Percentiles rank a stretch among this genome's conserved stretches.
These are phyloP conservation scores for Phytophthora tubulina DNA, from an alignment of 352 stramenopile genomes.

Conservation along the genomic window DNA sequence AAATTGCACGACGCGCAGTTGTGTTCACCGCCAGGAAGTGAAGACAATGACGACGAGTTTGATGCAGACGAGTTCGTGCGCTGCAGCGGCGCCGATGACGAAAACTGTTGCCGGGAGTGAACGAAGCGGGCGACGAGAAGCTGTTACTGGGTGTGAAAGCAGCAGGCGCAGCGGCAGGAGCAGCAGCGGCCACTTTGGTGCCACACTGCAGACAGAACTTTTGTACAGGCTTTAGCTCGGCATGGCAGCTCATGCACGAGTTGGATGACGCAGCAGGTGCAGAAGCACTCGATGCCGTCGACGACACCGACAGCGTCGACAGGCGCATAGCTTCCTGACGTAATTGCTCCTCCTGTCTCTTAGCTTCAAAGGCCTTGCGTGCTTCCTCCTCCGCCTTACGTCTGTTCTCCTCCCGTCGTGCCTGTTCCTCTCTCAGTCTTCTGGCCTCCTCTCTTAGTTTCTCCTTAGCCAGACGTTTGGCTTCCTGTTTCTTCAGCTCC, in stretches of 20 bases:
- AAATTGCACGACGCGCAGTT: slow-evolving; percentile 59
- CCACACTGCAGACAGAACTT: slow-evolving; percentile 83
- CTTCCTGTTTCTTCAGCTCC: slow-evolving; percentile 69
- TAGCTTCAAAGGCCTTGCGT: slow-evolving; percentile 69
- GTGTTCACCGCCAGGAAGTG: slow-evolving; percentile 30
- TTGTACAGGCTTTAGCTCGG: slow-evolving; percentile 44
- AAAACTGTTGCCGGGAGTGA: slow-evolving; percentile 28
- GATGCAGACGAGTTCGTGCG: slow-evolving; percentile 38
- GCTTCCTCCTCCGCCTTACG: slow-evolving; percentile 66
- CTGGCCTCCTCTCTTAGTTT: slow-evolving; percentile 58
- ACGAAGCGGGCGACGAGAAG: slow-evolving; percentile 26
- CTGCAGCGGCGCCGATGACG: slow-evolving; percentile 25
- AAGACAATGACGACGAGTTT: slow-evolving; percentile 43
- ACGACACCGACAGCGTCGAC: slow-evolving; percentile 42
- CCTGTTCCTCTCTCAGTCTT: slow-evolving; percentile 65
- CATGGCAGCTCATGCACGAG: slow-evolving; percentile 36
- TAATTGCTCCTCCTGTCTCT: slow-evolving; percentile 69
- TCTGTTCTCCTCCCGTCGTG: slow-evolving; percentile 71
- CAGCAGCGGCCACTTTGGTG: slow-evolving; percentile 42
- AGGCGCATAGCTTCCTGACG: slow-evolving; percentile 63
- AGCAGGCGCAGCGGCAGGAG: not conserved
- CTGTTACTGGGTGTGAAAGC: slow-evolving; percentile 29
- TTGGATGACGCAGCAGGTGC: slow-evolving; percentile 21
- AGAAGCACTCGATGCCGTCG: slow-evolving; percentile 13
- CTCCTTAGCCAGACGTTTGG: slow-evolving; percentile 54